Percentiles rank a stretch among this genome's conserved stretches.
These are phyloP conservation scores for Verticillium longisporum DNA, from an alignment of 2,329 filamentous ascomycete genomes.

Conservation along the genomic window DNA sequence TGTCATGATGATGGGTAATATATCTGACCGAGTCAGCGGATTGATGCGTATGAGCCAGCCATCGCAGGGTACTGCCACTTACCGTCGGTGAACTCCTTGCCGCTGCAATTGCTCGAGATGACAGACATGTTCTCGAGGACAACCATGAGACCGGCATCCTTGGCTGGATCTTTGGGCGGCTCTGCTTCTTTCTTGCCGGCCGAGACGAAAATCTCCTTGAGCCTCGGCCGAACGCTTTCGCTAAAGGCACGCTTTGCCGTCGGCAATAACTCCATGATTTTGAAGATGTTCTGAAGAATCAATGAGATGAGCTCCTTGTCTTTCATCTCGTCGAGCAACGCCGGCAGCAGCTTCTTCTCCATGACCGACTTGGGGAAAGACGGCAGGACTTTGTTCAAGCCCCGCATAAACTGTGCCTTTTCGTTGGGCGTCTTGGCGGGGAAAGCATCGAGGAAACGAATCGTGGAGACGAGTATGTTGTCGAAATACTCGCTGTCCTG, in stretches of 20 bases:
- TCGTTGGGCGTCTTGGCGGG: constrained; percentile 88
- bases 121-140: constrained; percentile 75
- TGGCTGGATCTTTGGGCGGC: constrained; percentile 59
- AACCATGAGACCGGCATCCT: constrained; percentile 88
- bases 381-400: constrained; percentile 76
- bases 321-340: constrained; percentile 86
- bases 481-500: constrained; percentile 96
- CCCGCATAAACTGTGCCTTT: constrained; percentile 86
- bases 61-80: constrained; percentile 20
- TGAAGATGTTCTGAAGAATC: constrained; percentile 88
- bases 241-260: constrained; percentile 72
- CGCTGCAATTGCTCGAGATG: constrained; percentile 74
- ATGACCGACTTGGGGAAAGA: constrained; percentile 92
- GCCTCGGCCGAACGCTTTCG: constrained; percentile 75
- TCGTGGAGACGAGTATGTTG: constrained; percentile 92
- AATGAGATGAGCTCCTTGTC: constrained; percentile 80
- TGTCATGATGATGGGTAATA: constrained; percentile 76
- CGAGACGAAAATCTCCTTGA: constrained; percentile 76
- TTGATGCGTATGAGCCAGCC: not conserved
- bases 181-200: constrained; percentile 56
- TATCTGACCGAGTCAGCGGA: constrained; percentile 45
- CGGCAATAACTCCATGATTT: constrained; percentile 74
- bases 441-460: constrained; percentile 86
- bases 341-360: constrained; percentile 89
- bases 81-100: constrained; percentile 94